Evolutionary conservation across 345 rosid genomes (phyloP).

Genomic region (Rhizophora mangle): DNA sequence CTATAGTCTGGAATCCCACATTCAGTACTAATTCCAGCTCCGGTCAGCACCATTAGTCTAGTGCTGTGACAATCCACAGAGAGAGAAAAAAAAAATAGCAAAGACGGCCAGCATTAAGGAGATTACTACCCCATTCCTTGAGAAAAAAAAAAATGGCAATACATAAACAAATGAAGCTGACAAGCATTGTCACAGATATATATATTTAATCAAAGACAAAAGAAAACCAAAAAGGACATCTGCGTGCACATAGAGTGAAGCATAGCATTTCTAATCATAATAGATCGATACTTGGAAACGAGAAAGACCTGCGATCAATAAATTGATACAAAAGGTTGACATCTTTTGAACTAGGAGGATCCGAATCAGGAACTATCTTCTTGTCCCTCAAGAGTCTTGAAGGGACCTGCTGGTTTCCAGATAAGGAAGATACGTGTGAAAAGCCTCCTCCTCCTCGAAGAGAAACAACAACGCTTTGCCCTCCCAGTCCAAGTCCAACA

Average conservation of each 20-base stretch:
- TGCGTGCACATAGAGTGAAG: neutral
- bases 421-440: constrained; percentile 42
- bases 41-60: constrained; percentile 73
- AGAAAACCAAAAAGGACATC: too few species aligned
- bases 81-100: neutral
- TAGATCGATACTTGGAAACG: neutral
- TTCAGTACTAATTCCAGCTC: constrained; percentile 95
- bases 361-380: constrained; percentile 78
- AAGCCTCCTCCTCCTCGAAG: constrained; percentile 23
- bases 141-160: too few species aligned
- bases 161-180: too few species aligned
- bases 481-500: too few species aligned
- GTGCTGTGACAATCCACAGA: constrained; percentile 35
- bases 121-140: too few species aligned
- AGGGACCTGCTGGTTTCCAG: constrained; percentile 17
- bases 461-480: constrained; percentile 10
- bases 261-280: neutral
- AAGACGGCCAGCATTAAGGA: too few species aligned
- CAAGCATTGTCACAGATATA: too few species aligned
- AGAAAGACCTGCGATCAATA: constrained; percentile 58
- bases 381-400: constrained; percentile 39
- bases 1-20: constrained; percentile 96
- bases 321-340: constrained; percentile 53
- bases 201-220: too few species aligned
- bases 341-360: constrained; percentile 65